These are phyloP conservation scores for Turnera subulata DNA, from an alignment of 345 rosid species.

Conservation along the genomic window DNA sequence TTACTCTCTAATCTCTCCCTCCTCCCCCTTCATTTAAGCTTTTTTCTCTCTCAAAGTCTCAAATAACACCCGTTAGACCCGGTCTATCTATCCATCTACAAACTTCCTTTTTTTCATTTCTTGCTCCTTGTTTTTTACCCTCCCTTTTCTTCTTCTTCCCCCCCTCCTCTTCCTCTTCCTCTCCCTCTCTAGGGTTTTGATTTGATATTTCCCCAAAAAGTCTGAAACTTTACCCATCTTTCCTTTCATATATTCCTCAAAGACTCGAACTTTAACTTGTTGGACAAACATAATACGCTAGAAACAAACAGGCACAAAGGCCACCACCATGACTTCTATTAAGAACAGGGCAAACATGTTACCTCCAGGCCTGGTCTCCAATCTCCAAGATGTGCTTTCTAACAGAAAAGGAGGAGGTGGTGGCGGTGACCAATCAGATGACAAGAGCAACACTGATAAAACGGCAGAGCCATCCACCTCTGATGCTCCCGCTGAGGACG, in stretches of 20 bases:
- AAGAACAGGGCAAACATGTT: constrained; percentile 43
- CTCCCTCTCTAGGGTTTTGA: constrained; percentile 27
- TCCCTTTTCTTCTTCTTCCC: neutral
- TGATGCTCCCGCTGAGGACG: constrained; percentile 38
- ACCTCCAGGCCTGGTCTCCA: constrained; percentile 78
- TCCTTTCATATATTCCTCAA: neutral
- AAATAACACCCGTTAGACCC: constrained; percentile 25
- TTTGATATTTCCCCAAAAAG: neutral
- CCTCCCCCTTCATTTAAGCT: neutral
- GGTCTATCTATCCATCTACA: constrained; percentile 20
- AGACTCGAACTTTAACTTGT: neutral
- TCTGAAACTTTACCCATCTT: neutral
- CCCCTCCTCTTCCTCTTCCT: neutral
- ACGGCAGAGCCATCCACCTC: constrained; percentile 53
- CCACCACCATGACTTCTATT: constrained; percentile 35
- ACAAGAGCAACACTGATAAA: constrained; percentile 11
- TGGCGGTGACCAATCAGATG: constrained; percentile 1
- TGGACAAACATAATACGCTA: neutral
- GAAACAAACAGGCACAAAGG: neutral
- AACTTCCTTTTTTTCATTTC: neutral
- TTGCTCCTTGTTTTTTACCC: neutral
- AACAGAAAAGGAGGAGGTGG: constrained; percentile 39
- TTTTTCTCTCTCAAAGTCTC: constrained; percentile 2
- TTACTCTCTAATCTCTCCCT: constrained; percentile 5
- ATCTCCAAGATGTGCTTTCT: constrained; percentile 74